Base-by-base conservation (phyloP, 306 rosid genomes). In the Castanopsis chinensis region DNA sequence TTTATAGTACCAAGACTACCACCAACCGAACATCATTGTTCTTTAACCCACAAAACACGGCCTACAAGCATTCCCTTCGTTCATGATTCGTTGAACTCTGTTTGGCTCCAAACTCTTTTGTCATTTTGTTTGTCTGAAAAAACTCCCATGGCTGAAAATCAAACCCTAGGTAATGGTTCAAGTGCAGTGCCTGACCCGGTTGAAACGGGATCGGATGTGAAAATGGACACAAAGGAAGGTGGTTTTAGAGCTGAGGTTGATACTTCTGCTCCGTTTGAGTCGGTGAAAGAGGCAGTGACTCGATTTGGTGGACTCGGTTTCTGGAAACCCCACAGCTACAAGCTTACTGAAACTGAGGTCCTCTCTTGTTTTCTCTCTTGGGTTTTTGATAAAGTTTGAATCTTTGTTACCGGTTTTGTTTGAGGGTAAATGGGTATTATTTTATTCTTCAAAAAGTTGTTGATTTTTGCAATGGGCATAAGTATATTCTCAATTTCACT, bases 221-320 rank as follows among this genome's bases (percentile, higher is more conserved):
- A 25, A n/a, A 64, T 53, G 78, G 67, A 69, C 5, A 11, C 33
- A 13, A 73, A 74, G 85, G 79, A 58, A 71, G 75, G 61, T 6
- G 73, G 41, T 64, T 53, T 70, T 23, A 74, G 85, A 79, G 86
- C 89, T 55, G 89, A 86, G 88, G 77, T 88, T 76, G 92, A 88
- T 71, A 88, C 92, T 10, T 86, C 92, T 27, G 92, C 85, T 25
- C 92, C 92, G 19, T 88, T 88, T 74, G 88, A 88, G 61, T 88
- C 92, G 17, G 92, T 88, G 73, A 88, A 82, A 78, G 91, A 88
- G 71, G 91, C 91, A 1, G 91, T 80, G 56, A 76, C 57, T 79
- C 88, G 88, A 71, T 88, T 88, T 41, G 92, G 89, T 10, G 89
- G 92, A 69, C 41, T 85, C 52, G 92, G 92, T 11, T 79, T 60